A percentile compares a stretch with the other conserved stretches of the same genome.
phyloP scores from a whole-genome alignment of 108 stramenopile species.

The Nitzschia palea region DNA sequence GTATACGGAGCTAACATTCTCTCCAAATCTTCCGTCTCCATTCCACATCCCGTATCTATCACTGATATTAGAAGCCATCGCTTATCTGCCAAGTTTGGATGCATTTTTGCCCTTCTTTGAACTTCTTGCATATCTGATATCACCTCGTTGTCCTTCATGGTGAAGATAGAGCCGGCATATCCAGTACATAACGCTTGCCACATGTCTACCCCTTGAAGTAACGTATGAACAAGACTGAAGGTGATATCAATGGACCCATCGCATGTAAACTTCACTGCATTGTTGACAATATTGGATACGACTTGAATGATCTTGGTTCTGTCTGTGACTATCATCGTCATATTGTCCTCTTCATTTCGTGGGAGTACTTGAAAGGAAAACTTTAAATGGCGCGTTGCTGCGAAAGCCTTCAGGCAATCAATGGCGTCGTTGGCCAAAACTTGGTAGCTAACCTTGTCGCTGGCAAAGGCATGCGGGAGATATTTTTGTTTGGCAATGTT shows the following conservation, averaged over 20 bases:
- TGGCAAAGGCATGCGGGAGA: background rate
- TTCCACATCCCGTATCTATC: constrained; percentile 18
- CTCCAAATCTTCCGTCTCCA: constrained; percentile 5
- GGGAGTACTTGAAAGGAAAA: background rate
- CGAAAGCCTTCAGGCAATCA: constrained; percentile 5
- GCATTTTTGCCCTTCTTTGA: background rate
- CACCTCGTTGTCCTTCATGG: constrained; percentile 17
- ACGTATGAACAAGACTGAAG: background rate
- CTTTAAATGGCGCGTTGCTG: background rate
- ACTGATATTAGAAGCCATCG: constrained; percentile 15
- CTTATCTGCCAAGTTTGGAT: background rate
- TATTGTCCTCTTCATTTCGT: background rate
- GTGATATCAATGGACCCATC: background rate
- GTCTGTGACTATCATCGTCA: constrained; percentile 6
- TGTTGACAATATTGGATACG: constrained; percentile 27
- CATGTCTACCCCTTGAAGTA: constrained; percentile 5
- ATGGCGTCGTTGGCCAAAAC: constrained; percentile 3
- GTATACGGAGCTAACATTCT: constrained; percentile 23
- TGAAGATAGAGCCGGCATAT: background rate
- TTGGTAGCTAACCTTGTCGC: constrained; percentile 3
- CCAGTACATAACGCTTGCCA: background rate
- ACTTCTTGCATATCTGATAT: background rate
- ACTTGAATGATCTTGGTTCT: constrained; percentile 22
- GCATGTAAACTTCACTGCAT: constrained; percentile 22
- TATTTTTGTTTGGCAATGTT: constrained; percentile 17